Evolutionary conservation across 345 rosid species (phyloP), one percentile per base, ranked within the genome.

Genomic region (Boechera divaricarpa): DNA sequence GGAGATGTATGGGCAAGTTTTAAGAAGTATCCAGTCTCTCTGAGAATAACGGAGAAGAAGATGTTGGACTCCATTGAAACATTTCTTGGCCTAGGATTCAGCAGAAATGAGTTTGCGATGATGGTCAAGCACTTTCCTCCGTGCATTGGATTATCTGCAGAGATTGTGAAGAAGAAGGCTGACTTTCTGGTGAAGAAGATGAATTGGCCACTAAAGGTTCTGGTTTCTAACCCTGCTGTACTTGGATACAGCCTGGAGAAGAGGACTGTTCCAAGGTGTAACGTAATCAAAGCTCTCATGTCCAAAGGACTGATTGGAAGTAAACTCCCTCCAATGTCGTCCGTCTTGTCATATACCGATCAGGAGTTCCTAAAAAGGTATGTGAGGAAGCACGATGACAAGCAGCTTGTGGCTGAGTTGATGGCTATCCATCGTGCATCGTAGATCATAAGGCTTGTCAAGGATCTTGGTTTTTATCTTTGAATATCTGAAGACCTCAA

Each of bases 181-280:
- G 21, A 21, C 21, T 9, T 3, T 21, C 21, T 21, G 21, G 21
- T 21, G 21, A 21, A 21, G 21, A 21, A 21, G 21, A 77, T 84
- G 85, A 79, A 79, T 8, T 83, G 75, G 70, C 49, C 66, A 41
- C 6, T 83, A 8, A 9, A 35, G 21, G 42, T 11, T 13, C 10
- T 81, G 39, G 66, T 64, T 47, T 10, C 1, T 5, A 15, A 1
- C 42, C 83, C 87, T 29, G 6, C 4, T 2, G 58, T 72, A 4
- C 7, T 80, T 21, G 21, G 21, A 21, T 21, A 21, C 21, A 21
- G 21, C 21, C 21, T 21, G 21, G 21, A 21, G 21, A 21, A 21
- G 21, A 21, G 21, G 21, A 21, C 21, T 21, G 21, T 21, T 21
- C 21, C 21, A 21, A 21, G 21, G 21, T 21, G 21, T 21, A 21